A percentile compares a stretch with the other conserved stretches of the same genome.
phyloP scores from a whole-genome alignment of 2,329 filamentous ascomycete genomes.

The Penicillium italicum region DNA sequence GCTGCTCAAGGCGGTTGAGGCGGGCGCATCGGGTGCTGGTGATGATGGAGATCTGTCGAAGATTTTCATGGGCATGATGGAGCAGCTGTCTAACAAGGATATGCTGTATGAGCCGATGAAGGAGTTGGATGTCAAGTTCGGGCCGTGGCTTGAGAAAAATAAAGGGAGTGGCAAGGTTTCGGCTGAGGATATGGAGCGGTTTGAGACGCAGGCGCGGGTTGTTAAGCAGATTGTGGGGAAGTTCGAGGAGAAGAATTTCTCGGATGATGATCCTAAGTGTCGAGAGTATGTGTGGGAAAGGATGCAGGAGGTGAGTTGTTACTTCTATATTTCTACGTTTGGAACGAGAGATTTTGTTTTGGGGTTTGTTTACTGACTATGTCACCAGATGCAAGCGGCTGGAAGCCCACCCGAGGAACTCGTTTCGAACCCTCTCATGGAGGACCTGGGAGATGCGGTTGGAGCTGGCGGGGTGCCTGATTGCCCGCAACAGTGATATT shows the following conservation, averaged over 20 bases:
- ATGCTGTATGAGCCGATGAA: slow-evolving; percentile 99
- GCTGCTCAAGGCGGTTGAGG: slow-evolving; percentile 83
- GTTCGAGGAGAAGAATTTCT: slow-evolving; percentile 79
- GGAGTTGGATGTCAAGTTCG: slow-evolving; percentile 89
- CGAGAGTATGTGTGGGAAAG: slow-evolving; percentile 91
- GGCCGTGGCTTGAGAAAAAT: slow-evolving; percentile 81
- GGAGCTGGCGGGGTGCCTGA: slow-evolving; percentile 55
- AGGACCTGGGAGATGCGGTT: slow-evolving; percentile 69
- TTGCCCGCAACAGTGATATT: slow-evolving; percentile 58
- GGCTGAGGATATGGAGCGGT: slow-evolving; percentile 70
- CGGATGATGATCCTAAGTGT: slow-evolving; percentile 75
- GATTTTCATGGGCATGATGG: slow-evolving; percentile 97
- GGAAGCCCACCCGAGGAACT: slow-evolving; percentile 88
- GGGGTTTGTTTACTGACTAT: slow-evolving; percentile 9
- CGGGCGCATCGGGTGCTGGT: slow-evolving; percentile 54
- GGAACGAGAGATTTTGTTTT: not conserved
- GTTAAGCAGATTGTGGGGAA: slow-evolving; percentile 83
- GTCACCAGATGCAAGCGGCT: slow-evolving; percentile 86
- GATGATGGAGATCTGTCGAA: slow-evolving; percentile 86
- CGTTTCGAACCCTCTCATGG: slow-evolving; percentile 55
- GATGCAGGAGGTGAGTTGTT: slow-evolving; percentile 81
- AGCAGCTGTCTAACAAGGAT: slow-evolving; percentile 96
- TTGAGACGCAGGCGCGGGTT: slow-evolving; percentile 72
- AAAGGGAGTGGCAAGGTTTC: slow-evolving; percentile 55
- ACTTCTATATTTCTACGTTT: not conserved